Conservation (phyloP, 1,284 basidiomycete genomes). For the Boletus semigastroideus region DNA sequence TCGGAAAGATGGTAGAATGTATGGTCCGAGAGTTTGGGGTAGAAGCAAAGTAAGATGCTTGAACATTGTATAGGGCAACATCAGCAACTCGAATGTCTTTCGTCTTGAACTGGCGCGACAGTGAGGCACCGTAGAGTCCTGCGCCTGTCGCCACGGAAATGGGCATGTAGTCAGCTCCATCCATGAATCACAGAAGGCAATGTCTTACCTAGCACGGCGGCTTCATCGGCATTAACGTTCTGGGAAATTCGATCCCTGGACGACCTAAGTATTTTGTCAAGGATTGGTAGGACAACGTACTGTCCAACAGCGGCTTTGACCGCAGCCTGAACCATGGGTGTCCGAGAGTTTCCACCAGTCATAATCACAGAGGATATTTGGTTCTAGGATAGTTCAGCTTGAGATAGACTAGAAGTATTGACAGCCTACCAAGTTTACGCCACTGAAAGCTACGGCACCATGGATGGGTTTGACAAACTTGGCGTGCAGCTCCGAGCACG, state of each 20-base stretch:
- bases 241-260: slow-evolving; percentile 77
- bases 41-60: slow-evolving; percentile 73
- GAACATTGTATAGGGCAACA: slow-evolving; percentile 68
- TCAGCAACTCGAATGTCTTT: slow-evolving; percentile 91
- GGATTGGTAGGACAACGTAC: slow-evolving; percentile 38
- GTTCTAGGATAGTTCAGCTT: slow-evolving; percentile 40
- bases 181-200: not conserved
- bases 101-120: slow-evolving; percentile 92
- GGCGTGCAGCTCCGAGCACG: slow-evolving; percentile 60
- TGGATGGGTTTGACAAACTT: slow-evolving; percentile 74
- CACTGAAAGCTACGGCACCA: slow-evolving; percentile 73
- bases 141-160: slow-evolving; percentile 53
- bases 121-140: slow-evolving; percentile 87
- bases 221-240: slow-evolving; percentile 98
- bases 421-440: slow-evolving; percentile 56
- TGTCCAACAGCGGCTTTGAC: slow-evolving; percentile 77
- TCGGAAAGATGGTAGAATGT: slow-evolving; percentile 72
- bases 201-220: slow-evolving; percentile 77
- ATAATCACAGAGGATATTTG: slow-evolving; percentile 89
- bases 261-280: slow-evolving; percentile 8
- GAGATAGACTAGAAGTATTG: not conserved
- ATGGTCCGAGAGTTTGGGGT: slow-evolving; percentile 63
- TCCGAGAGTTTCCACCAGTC: slow-evolving; percentile 86
- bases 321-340: slow-evolving; percentile 89
- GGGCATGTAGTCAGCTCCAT: slow-evolving; percentile 4